Base-by-base conservation (phyloP, 768 basidiomycete genomes). In the Sporobolomyces pararoseus region DNA sequence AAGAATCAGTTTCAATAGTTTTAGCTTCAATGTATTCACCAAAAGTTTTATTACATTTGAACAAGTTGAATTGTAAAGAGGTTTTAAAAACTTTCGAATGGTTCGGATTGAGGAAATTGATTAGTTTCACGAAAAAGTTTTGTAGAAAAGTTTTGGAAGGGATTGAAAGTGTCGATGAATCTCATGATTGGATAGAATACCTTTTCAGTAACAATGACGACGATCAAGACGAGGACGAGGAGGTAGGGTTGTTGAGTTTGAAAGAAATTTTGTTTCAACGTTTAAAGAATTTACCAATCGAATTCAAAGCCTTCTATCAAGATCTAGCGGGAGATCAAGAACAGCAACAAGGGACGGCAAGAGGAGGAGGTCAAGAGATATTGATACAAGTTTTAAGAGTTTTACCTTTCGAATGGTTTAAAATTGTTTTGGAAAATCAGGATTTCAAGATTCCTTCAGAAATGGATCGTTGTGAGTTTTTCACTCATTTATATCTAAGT, bases 11-110 rank as follows among this genome's bases (percentile, higher is more conserved):
- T 50, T 13, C 25, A 5, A 57, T 72, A 35, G 58, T 27, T 44
- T 42, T 72, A 51, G 66, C 71, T 4, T 72, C 63, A 3, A 66
- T 72, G 19, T 72, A 72, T 58, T 64, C 62, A 3, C 71, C 71
- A 19, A 19, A 50, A 7, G 66, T 65, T 35, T 58, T 68, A 42
- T 5, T 44, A 0, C 66, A 72, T 39, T 35, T 72, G 29, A 7
- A 35, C 12, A n/a, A 34, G 14, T 0, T 37, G 17, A 64, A 44
- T 25, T 57, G 62, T 31, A 31, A 57, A 16, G 4, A 37, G 3
- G 21, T 72, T 35, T 58, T 72, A 50, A 57, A 66, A 2, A 61
- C 63, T 12, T 66, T 66, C 3, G 17, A 13, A 29, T 68, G 54
- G 66, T 62, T 72, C 55, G 57, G 52, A 0, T 58, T 72, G 16